Conservation (phyloP, 768 basidiomycete genomes). For the Mycena metata region DNA sequence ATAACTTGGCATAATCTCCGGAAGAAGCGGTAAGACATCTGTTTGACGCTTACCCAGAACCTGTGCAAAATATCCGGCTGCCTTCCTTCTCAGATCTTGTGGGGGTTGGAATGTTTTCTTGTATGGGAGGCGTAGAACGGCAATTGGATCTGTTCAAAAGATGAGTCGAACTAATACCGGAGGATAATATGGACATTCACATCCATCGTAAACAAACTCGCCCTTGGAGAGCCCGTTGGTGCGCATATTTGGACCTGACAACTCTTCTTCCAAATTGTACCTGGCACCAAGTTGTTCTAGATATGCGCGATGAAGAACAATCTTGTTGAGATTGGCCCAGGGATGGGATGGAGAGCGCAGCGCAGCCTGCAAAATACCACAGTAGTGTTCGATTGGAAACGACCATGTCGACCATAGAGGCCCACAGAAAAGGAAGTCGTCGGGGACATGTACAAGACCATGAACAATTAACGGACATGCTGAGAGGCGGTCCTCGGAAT, state of each 20-base stretch:
- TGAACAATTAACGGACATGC: slow-evolving; percentile 41
- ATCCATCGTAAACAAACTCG: slow-evolving; percentile 21
- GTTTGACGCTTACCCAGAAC: slow-evolving; percentile 12
- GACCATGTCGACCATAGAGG: slow-evolving; percentile 44
- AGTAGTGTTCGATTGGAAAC: slow-evolving; percentile 45
- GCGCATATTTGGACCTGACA: slow-evolving; percentile 9
- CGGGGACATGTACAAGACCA: slow-evolving; percentile 40
- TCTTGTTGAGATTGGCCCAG: slow-evolving; percentile 34
- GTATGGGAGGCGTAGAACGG: slow-evolving; percentile 25
- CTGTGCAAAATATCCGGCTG: slow-evolving; percentile 37
- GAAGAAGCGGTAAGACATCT: not conserved
- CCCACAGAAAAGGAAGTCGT: slow-evolving; percentile 38
- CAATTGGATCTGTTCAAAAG: slow-evolving; percentile 34
- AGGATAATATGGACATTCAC: no score
- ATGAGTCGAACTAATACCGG: not conserved
- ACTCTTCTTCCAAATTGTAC: slow-evolving; percentile 44
- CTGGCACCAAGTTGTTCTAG: slow-evolving; percentile 41
- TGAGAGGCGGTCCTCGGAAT: slow-evolving; percentile 33
- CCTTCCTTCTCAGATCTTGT: slow-evolving; percentile 13
- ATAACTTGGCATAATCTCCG: slow-evolving; percentile 7
- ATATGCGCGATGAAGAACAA: slow-evolving; percentile 39
- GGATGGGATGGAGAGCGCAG: slow-evolving; percentile 38
- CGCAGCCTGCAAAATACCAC: slow-evolving; percentile 34
- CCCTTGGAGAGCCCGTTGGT: not conserved
- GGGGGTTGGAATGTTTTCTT: slow-evolving; percentile 14